These are phyloP conservation scores for Magnolia changhungtana DNA, from an alignment of 164 flowering plant genomes.

Conservation along the genomic window DNA sequence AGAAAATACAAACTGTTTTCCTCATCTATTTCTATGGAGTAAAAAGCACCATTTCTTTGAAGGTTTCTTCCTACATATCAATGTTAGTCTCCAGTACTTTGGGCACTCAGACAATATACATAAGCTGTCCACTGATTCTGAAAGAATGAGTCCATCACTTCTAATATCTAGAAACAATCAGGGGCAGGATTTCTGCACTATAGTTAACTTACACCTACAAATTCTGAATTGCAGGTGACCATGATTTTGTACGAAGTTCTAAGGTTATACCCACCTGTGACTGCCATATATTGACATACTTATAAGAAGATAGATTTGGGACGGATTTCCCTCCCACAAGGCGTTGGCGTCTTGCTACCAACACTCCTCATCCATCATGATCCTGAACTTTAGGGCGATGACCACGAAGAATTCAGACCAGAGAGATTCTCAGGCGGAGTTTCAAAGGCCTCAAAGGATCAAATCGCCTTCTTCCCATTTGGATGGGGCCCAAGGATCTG, in stretches of 20 bases:
- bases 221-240: slow-evolving; percentile 6
- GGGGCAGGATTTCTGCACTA: background rate
- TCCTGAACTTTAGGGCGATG: slow-evolving; percentile 9
- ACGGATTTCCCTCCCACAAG: slow-evolving; percentile 2
- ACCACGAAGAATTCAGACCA: slow-evolving; percentile 13
- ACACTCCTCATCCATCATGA: slow-evolving; percentile 12
- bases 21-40: background rate
- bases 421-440: slow-evolving; percentile 11
- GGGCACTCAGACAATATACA: background rate
- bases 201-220: background rate
- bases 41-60: background rate
- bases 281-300: background rate
- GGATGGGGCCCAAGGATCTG: slow-evolving; percentile 11
- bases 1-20: background rate
- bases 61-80: background rate
- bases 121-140: background rate
- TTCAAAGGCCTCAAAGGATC: slow-evolving; percentile 9
- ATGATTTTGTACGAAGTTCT: slow-evolving; percentile 14
- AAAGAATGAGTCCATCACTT: background rate
- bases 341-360: slow-evolving; percentile 1
- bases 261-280: slow-evolving; percentile 11
- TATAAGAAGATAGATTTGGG: background rate
- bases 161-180: background rate
- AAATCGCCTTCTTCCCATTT: slow-evolving; percentile 8
- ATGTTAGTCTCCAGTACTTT: background rate